These are phyloP conservation scores for Ceratocystis eucalypticola DNA, from an alignment of 2,329 filamentous ascomycete genomes.

Conservation along the genomic window DNA sequence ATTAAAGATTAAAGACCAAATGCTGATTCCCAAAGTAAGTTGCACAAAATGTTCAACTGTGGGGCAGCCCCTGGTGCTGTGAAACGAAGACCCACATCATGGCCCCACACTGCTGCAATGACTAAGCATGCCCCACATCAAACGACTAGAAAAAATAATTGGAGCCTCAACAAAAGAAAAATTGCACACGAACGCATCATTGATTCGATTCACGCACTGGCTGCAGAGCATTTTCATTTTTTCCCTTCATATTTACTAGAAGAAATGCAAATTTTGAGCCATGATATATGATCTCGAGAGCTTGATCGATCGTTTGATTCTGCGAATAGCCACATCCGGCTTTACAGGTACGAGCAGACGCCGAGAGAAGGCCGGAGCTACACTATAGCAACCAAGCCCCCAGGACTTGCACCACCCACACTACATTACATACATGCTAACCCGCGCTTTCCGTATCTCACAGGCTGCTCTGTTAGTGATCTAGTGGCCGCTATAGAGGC, in stretches of 20 bases:
- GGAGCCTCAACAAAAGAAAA: background rate
- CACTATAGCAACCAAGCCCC: background rate
- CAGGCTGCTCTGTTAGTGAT: constrained; percentile 10
- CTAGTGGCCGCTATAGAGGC: constrained; percentile 11
- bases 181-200: background rate
- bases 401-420: background rate
- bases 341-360: constrained; percentile 13
- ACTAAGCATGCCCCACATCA: background rate
- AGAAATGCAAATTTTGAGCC: constrained; percentile 6
- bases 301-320: constrained; percentile 19
- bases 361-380: background rate
- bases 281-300: constrained; percentile 20
- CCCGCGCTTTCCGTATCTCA: background rate
- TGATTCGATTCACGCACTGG: constrained; percentile 13
- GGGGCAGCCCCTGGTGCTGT: background rate
- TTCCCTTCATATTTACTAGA: background rate
- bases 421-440: background rate
- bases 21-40: no score
- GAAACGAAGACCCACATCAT: background rate
- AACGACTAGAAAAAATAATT: background rate
- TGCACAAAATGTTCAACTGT: background rate
- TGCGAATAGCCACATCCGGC: constrained; percentile 20
- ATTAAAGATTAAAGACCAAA: no score
- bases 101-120: background rate
- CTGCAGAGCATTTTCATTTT: background rate